These are phyloP conservation scores for Mycena crocata DNA, from an alignment of 768 basidiomycete genomes.

Conservation along the genomic window DNA sequence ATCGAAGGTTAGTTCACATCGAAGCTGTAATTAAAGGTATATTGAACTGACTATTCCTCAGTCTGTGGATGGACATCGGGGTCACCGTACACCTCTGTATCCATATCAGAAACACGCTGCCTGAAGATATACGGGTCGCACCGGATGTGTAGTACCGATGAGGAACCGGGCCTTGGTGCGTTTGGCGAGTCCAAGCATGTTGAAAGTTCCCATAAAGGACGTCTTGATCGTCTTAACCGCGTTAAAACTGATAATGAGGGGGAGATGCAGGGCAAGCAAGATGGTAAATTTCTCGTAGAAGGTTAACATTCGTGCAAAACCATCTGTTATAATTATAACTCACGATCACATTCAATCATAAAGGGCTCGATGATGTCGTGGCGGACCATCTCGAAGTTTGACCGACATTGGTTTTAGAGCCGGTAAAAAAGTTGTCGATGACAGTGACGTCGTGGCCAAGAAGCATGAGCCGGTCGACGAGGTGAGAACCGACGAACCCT, in stretches of 20 bases:
- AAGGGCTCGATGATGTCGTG: slow-evolving; percentile 98
- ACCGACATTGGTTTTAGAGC: slow-evolving; percentile 95
- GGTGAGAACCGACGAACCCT: slow-evolving; percentile 99
- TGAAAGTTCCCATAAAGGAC: slow-evolving; percentile 97
- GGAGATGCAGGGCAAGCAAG: slow-evolving; percentile 98
- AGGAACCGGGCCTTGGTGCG: slow-evolving; percentile 97
- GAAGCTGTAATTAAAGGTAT: slow-evolving; percentile 1
- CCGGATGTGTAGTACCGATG: slow-evolving; percentile 95
- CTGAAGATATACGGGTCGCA: slow-evolving; percentile 46
- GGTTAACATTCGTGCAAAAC: slow-evolving; percentile 28
- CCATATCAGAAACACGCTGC: slow-evolving; percentile 25
- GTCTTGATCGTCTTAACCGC: slow-evolving; percentile 99
- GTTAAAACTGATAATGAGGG: slow-evolving; percentile 97
- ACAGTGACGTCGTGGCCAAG: slow-evolving; percentile 98
- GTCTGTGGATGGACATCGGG: slow-evolving; percentile 97
- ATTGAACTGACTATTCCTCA: slow-evolving; percentile 89
- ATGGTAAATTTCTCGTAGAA: slow-evolving; percentile 89
- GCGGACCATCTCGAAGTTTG: slow-evolving; percentile 98
- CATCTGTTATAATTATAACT: slow-evolving; percentile 46
- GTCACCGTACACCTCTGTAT: slow-evolving; percentile 94
- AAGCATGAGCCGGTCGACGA: slow-evolving; percentile 97
- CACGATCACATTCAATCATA: slow-evolving; percentile 98
- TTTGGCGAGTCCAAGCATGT: slow-evolving; percentile 98
- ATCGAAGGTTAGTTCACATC: slow-evolving; percentile 28
- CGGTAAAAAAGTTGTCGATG: slow-evolving; percentile 98